Evolutionary conservation across 2,329 filamentous ascomycete species (phyloP).

Genomic region (Teratosphaeria zuluensis): DNA sequence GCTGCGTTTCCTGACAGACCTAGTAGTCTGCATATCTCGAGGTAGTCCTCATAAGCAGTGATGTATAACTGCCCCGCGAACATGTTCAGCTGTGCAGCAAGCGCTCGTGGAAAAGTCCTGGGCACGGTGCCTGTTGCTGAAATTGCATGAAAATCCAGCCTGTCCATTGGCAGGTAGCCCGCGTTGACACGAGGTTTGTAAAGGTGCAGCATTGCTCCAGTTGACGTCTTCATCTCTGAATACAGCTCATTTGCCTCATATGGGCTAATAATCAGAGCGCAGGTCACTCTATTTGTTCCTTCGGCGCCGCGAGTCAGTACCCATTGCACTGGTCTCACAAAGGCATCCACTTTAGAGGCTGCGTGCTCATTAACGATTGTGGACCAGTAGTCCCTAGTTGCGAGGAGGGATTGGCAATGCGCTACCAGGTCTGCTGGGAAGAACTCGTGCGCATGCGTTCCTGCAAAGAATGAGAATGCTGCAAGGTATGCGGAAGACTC

Average conservation of each 20-base stretch:
- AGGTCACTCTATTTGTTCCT: slow-evolving; percentile 3
- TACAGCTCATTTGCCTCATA: slow-evolving; percentile 50
- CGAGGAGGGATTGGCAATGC: slow-evolving; percentile 32
- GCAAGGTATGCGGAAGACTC: slow-evolving; percentile 29
- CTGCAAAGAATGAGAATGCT: slow-evolving; percentile 38
- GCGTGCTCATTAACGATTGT: neutral
- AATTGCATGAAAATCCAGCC: slow-evolving; percentile 36
- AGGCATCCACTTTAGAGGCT: slow-evolving; percentile 32
- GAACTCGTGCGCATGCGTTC: slow-evolving; percentile 16
- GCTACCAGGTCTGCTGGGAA: slow-evolving; percentile 3
- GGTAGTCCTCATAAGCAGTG: slow-evolving; percentile 45
- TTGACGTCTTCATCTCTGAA: slow-evolving; percentile 25
- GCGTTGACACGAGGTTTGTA: slow-evolving; percentile 42
- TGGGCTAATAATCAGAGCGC: slow-evolving; percentile 50
- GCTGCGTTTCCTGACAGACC: slow-evolving; percentile 30
- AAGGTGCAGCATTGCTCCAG: slow-evolving; percentile 30
- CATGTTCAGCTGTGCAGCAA: slow-evolving; percentile 47
- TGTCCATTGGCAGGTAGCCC: slow-evolving; percentile 33
- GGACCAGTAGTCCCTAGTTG: slow-evolving; percentile 42
- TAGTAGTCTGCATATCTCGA: slow-evolving; percentile 41
- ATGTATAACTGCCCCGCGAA: slow-evolving; percentile 63
- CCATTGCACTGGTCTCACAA: slow-evolving; percentile 47
- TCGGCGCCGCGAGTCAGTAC: slow-evolving; percentile 31
- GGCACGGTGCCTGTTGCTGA: slow-evolving; percentile 15
- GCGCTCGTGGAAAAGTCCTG: slow-evolving; percentile 12